Evolutionary conservation across 352 stramenopile genomes (phyloP), one percentile per base, ranked within the genome.

Genomic region (Pythium rhizo-oryzae): DNA sequence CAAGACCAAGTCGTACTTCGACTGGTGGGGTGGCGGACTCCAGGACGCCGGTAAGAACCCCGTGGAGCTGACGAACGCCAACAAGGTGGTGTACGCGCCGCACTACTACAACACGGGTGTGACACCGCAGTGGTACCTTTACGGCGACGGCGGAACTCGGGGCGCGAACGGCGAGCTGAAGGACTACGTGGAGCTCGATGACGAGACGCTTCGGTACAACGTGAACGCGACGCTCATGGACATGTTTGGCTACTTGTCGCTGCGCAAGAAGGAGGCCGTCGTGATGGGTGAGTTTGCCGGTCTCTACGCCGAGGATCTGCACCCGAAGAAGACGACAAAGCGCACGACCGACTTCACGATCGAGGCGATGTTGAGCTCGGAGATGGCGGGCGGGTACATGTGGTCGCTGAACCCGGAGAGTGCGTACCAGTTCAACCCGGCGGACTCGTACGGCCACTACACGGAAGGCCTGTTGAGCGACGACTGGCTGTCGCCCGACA

Each of bases 81-180:
- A 94, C 75, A 94, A 94, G 61, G 61, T 94, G 4, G 86, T 94
- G 50, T 94, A 83, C 78, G 80, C 84, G 12, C 86, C 86, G 44
- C 84, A 94, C 64, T 92, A 91, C 66, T 94, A 94, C 65, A 92
- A 84, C 30, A 87, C 84, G 19, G 84, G 81, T 8, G 84, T 94
- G 30, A 73, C 78, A 0, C 86, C 84, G 5, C 83, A 92, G 62
- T 47, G 49, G 23, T 93, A 94, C 73, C 92, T 93, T 65, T 93
- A 92, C 59, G 81, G 82, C 77, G 4, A 76, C 62, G 16, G 60
- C 58, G n/a, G n/a, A n/a, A 8, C 80, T 82, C 50, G 5, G 3
- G 25, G 30, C 25, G 25, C 52, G 4, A 44, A 58, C 52, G 19
- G 25, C 15, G 30, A 25, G 24, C 56, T 79, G 64, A 16, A 76